A percentile compares a stretch with the other conserved stretches of the same genome.
phyloP scores from a whole-genome alignment of 345 rosid species.

The Salix viminalis region DNA sequence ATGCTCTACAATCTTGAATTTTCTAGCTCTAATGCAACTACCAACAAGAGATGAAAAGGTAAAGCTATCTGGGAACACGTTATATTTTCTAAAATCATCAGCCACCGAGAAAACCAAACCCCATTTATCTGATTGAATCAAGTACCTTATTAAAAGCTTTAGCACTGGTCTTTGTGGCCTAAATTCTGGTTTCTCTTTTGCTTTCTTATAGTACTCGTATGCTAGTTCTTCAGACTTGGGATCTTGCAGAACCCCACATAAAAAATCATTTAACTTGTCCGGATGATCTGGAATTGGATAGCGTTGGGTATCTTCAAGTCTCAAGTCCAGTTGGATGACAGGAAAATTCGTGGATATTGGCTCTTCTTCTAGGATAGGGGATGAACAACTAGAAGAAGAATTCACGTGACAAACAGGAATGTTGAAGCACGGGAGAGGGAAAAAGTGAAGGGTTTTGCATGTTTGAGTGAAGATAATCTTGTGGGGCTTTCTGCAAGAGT shows the following conservation, averaged over 20 bases:
- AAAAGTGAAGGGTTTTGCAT: slow-evolving; percentile 29
- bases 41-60: slow-evolving; percentile 57
- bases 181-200: slow-evolving; percentile 46
- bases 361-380: slow-evolving; percentile 46
- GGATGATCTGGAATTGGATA: slow-evolving; percentile 25
- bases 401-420: slow-evolving; percentile 25
- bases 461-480: slow-evolving; percentile 18
- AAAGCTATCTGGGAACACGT: slow-evolving; percentile 51
- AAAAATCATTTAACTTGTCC: slow-evolving; percentile 34
- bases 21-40: slow-evolving; percentile 50
- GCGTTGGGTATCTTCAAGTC: slow-evolving; percentile 27
- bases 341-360: slow-evolving; percentile 25
- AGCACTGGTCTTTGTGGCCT: slow-evolving; percentile 42
- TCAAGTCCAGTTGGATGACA: neutral
- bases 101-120: slow-evolving; percentile 44
- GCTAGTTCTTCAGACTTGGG: slow-evolving; percentile 40
- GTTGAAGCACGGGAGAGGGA: slow-evolving; percentile 25
- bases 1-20: slow-evolving; percentile 43
- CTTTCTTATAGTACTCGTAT: slow-evolving; percentile 54
- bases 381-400: slow-evolving; percentile 38
- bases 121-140: slow-evolving; percentile 58
- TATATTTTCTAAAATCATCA: slow-evolving; percentile 44
- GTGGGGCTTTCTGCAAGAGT: slow-evolving; percentile 19
- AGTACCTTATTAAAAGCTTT: slow-evolving; percentile 53
- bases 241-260: slow-evolving; percentile 42